phyloP scores from a whole-genome alignment of 768 basidiomycete genomes.

The Obba rivulosa region DNA sequence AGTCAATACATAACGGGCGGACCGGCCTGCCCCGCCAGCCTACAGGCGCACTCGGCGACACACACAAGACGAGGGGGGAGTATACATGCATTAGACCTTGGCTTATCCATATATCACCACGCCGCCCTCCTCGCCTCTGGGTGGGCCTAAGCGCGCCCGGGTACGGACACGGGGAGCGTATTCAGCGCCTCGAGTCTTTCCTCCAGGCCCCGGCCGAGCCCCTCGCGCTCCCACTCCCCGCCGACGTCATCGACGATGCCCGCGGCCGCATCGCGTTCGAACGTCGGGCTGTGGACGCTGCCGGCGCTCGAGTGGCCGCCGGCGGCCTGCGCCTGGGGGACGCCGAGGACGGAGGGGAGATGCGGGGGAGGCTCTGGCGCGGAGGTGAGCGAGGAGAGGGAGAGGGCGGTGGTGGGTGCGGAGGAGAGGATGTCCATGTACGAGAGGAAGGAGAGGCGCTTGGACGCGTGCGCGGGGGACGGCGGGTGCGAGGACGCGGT shows the following conservation, averaged over 20 bases:
- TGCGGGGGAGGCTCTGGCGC: conserved; percentile 69
- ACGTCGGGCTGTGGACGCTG: conserved; percentile 16
- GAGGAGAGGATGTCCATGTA: conserved; percentile 81
- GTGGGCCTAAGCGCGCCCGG: conserved; percentile 9
- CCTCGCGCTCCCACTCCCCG: conserved; percentile 86
- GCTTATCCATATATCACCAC: neutral
- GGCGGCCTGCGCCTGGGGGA: conserved; percentile 27
- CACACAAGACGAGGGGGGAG: neutral
- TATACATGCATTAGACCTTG: neutral
- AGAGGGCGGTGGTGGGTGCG: conserved; percentile 64
- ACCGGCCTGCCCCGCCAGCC: neutral
- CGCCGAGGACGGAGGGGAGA: conserved; percentile 53
- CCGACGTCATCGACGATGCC: conserved; percentile 56
- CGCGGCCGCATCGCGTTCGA: conserved; percentile 17
- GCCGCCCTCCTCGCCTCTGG: neutral
- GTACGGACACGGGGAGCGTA: conserved; percentile 13
- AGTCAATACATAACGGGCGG: neutral
- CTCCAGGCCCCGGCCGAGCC: conserved; percentile 75
- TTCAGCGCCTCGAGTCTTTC: conserved; percentile 69
- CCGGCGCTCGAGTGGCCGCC: conserved; percentile 23
- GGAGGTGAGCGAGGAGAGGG: conserved; percentile 69
- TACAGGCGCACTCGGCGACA: neutral
- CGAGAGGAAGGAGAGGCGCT: conserved; percentile 85
- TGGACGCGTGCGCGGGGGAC: conserved; percentile 47
- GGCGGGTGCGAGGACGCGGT: conserved; percentile 30